Evolutionary conservation across 1,284 basidiomycete genomes (phyloP).

Genomic region (Gomphus bonarii): DNA sequence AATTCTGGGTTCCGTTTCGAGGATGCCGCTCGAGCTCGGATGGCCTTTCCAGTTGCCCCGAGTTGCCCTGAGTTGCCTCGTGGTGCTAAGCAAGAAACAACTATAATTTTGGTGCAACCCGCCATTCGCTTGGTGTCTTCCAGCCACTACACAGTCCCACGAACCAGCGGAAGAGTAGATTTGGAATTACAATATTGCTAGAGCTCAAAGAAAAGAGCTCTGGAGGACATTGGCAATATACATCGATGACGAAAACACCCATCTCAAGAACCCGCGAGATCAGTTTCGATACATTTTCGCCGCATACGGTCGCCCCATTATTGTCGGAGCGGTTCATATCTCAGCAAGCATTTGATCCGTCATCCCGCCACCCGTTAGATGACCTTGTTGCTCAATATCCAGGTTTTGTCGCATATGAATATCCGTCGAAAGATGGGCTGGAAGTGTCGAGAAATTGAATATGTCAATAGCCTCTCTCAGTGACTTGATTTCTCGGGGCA

Average conservation of each 20-base stretch:
- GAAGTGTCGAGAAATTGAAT: background rate
- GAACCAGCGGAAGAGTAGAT: conserved; percentile 58
- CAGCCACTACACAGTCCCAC: conserved; percentile 23
- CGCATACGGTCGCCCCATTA: background rate
- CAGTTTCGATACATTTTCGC: background rate
- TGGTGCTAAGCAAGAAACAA: conserved; percentile 12
- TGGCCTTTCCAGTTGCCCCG: conserved; percentile 48
- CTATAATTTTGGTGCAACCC: conserved; percentile 56
- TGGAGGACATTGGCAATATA: background rate
- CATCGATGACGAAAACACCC: background rate
- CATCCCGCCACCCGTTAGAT: conserved; percentile 60
- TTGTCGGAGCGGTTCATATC: conserved; percentile 7
- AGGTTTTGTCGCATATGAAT: conserved; percentile 75
- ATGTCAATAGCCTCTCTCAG: background rate
- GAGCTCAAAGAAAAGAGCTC: conserved; percentile 29
- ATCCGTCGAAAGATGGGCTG: conserved; percentile 55
- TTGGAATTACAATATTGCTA: conserved; percentile 53
- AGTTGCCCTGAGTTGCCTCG: conserved; percentile 37
- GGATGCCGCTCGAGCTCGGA: conserved; percentile 43
- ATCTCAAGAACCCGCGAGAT: background rate
- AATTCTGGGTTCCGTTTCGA: conserved; percentile 3
- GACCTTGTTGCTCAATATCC: conserved; percentile 69
- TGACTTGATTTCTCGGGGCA: background rate
- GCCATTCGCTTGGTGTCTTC: conserved; percentile 46
- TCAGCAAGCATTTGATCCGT: conserved; percentile 39